phyloP scores from a whole-genome alignment of 2,329 filamentous ascomycete species.

The Diaporthe velutina region DNA sequence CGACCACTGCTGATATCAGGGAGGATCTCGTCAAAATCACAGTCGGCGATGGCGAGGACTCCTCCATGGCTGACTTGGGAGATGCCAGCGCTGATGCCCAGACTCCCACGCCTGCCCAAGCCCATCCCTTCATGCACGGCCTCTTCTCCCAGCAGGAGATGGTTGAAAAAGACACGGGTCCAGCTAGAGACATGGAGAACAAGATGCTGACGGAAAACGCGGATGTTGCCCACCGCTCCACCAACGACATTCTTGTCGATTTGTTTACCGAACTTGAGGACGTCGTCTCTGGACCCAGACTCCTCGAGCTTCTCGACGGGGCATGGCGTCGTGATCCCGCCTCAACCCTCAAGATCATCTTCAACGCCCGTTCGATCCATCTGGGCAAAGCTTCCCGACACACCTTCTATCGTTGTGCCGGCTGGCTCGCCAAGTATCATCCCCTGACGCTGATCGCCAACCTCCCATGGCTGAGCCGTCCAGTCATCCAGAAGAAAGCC shows the following conservation, averaged over 20 bases:
- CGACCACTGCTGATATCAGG: conserved; percentile 39
- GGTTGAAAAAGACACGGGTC: neutral
- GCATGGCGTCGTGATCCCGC: conserved; percentile 64
- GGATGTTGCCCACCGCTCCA: conserved; percentile 62
- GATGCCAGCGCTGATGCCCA: neutral
- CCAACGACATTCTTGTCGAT: conserved; percentile 61
- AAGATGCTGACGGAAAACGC: conserved; percentile 66
- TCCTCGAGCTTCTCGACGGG: conserved; percentile 57
- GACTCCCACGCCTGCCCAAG: neutral
- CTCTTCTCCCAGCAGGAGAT: conserved; percentile 44
- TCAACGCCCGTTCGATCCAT: conserved; percentile 72
- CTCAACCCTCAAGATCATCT: conserved; percentile 69
- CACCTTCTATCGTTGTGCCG: conserved; percentile 65
- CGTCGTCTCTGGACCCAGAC: conserved; percentile 49
- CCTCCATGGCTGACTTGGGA: neutral
- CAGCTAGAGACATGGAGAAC: conserved; percentile 48
- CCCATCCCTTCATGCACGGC: conserved; percentile 52
- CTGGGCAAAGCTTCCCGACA: conserved; percentile 67
- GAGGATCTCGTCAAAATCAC: conserved; percentile 29
- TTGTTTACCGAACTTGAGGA: conserved; percentile 66
- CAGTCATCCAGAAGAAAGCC: conserved; percentile 67
- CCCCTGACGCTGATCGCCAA: conserved; percentile 67
- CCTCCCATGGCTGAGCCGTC: conserved; percentile 67
- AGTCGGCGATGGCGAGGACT: neutral
- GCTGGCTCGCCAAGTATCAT: conserved; percentile 68